Base-by-base conservation (phyloP, 306 rosid genomes). In the Medicago ruthenica region DNA sequence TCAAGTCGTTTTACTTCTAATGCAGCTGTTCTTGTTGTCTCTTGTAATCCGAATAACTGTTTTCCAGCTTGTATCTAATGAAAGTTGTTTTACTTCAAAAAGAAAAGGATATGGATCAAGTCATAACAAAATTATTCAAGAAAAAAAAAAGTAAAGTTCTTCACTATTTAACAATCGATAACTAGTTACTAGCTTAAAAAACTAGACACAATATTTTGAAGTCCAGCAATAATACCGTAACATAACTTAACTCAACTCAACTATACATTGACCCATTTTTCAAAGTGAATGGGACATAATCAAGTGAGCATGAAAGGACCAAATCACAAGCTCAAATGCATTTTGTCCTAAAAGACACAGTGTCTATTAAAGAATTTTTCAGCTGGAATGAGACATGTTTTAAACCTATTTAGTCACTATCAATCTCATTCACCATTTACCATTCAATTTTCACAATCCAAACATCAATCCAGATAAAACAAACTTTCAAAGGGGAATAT, bases 361-460 rank as follows among this genome's bases (percentile, higher is more conserved):
- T 15, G 54, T 24, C 74, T 55, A 54, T 16, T 39, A 66, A 76
- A 67, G 48, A 67, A 27, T 41, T 24, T 41, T 67, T 14, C 8
- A 9, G 37, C 57, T 5, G 66, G 39, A 54, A 57, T 12, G 16
- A 77, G 31, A 42, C 69, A 67, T 47, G 68, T 57, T 59, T 69
- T 18, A 45, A 61, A 34, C 63, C 9, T 34, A 70, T 34, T 59
- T 21, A 47, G 65, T 60, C 81, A 20, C 45, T 70, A 11, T 78
- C 82, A 70, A 36, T 78, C 66, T 17, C 22, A 21, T 60, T 61
- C 71, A 63, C 63, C 82, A 9, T 50, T 45, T 51, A 63, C 63
- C 82, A 6, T 50, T 45, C 55, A 47, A 40, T 16, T 21, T 47
- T 47, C 27, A 51, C 39, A 41, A 63, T 51, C 21, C 41, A 51